Percentiles rank a stretch among this genome's conserved stretches.
Conservation (phyloP, 768 basidiomycete genomes). For the Tulasnella sp. region DNA sequence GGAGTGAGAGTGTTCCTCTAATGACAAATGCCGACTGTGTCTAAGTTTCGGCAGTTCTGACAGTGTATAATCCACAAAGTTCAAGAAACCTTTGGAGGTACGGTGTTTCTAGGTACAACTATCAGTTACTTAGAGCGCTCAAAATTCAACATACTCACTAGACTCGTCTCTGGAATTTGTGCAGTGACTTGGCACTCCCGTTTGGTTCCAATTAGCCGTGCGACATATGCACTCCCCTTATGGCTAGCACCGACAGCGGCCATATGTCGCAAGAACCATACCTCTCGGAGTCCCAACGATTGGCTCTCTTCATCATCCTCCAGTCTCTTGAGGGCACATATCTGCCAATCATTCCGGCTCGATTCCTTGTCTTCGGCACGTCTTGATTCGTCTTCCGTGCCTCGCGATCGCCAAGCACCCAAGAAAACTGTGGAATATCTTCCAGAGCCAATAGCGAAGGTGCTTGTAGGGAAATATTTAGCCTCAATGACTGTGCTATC, state of each 20-base stretch:
- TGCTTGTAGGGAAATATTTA: constrained; percentile 2
- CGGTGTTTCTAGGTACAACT: too few relatives aligned
- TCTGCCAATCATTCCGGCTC: constrained; percentile 18
- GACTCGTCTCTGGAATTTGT: too few relatives aligned
- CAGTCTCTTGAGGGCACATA: constrained; percentile 31
- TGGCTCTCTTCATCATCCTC: constrained; percentile 28
- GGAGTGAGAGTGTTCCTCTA: neutral
- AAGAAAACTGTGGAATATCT: constrained; percentile 22
- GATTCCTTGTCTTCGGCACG: constrained; percentile 5
- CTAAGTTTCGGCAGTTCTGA: neutral
- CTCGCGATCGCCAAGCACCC: constrained; percentile 14
- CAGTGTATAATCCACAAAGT: neutral
- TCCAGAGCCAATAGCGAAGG: constrained; percentile 19
- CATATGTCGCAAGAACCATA: constrained; percentile 27
- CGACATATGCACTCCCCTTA: constrained; percentile 3
- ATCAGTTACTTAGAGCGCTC: too few relatives aligned
- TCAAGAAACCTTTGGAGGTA: too few relatives aligned
- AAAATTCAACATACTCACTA: too few relatives aligned
- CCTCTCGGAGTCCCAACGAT: constrained; percentile 28
- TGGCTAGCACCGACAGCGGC: constrained; percentile 5
- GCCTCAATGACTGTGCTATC: constrained; percentile 5
- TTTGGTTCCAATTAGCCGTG: constrained; percentile 11
- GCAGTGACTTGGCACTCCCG: constrained; percentile 2
- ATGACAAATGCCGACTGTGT: constrained; percentile 9
- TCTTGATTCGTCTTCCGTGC: neutral